Base-by-base conservation (phyloP, 78 protist species). In the Dictyostelium purpureum region DNA sequence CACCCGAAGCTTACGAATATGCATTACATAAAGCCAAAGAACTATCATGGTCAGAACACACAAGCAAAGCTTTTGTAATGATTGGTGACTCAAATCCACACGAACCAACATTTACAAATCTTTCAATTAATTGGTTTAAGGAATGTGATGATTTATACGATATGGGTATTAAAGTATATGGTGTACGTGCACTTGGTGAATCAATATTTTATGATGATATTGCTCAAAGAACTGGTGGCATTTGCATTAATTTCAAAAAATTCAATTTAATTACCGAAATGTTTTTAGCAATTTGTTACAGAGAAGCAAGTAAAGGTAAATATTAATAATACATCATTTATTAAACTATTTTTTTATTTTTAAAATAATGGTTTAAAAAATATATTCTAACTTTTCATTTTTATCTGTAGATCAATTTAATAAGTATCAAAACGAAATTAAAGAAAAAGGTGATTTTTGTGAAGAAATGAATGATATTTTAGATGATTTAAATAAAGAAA, bases 61-160 rank as follows among this genome's bases (percentile, higher is more conserved):
- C 90, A 0, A 77, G 89, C 2, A 94, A 87, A 11, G 96, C 93
- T 19, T 79, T 94, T 19, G 94, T 94, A 19, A 71, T 94, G 80
- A 94, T 94, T 76, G 96, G 96, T 45, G 96, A 94, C 65, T 45
- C 80, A 56, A 52, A 56, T 12, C 96, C 96, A 49, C 96, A 94
- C 56, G 75, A 79, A 42, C 96, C 96, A 57, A 28, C 96, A 0
- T 59, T 42, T 33, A 82, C 96, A 18, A 56, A 74, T 38, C 49
- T 66, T 54, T 24, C 21, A 35, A 78, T 94, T 6, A 73, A 74
- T 31, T 94, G 96, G 96, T 79, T 82, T 45, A 61, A 87, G 40
- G 96, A 94, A 61, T 73, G 88, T 40, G 96, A 94, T 75, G 89
- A 82, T 37, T 61, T 82, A 1, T 65, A 40, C 35, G 79, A 77